phyloP scores from a whole-genome alignment of 495 filamentous ascomycete species.

The Penicillium paradoxum region DNA sequence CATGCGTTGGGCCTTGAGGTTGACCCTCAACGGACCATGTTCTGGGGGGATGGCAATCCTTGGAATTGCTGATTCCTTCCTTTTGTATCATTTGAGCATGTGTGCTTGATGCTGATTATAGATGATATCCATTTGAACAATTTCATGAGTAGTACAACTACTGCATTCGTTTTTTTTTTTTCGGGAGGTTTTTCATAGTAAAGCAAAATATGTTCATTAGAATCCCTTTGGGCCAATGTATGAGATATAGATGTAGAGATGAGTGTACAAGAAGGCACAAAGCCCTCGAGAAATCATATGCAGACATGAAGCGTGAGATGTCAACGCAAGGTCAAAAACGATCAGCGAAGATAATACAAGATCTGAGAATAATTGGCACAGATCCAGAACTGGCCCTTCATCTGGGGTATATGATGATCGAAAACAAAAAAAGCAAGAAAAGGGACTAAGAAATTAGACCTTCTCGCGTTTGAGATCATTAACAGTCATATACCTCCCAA shows the following conservation, averaged over 20 bases:
- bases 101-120: not conserved
- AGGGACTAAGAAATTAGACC: constrained; percentile 14
- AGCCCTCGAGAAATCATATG: not conserved
- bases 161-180: not conserved
- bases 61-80: constrained; percentile 7
- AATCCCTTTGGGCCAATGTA: not conserved
- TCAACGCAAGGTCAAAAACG: not conserved
- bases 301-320: constrained; percentile 4
- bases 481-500: constrained; percentile 91
- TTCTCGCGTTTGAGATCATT: constrained; percentile 78
- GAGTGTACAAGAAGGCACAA: constrained; percentile 3
- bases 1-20: constrained; percentile 11
- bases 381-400: not conserved
- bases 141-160: not conserved
- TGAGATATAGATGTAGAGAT: not conserved
- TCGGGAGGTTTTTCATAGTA: not conserved
- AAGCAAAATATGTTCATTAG: not conserved
- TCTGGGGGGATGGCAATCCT: constrained; percentile 12
- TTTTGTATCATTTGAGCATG: not conserved
- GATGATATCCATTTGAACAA: constrained; percentile 2
- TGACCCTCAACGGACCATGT: constrained; percentile 8
- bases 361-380: not conserved
- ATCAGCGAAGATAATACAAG: not conserved
- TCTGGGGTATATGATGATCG: not conserved
- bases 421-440: not conserved